These are phyloP conservation scores for Pleurotus platypus DNA, from an alignment of 768 basidiomycete species.

Conservation along the genomic window DNA sequence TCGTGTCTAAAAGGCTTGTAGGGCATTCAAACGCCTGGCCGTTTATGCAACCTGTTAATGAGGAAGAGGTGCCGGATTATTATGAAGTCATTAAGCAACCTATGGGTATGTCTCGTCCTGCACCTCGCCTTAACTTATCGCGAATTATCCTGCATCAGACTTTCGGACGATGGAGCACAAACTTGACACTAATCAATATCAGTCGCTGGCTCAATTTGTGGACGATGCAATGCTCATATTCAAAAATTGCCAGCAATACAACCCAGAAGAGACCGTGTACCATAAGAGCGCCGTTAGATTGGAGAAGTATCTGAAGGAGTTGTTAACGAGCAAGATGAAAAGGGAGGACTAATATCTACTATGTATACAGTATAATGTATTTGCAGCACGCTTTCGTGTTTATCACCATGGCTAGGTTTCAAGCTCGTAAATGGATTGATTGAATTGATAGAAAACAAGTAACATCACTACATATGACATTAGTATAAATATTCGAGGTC, in stretches of 20 bases:
- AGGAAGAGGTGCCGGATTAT: slow-evolving; percentile 81
- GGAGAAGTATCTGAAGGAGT: slow-evolving; percentile 71
- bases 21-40: slow-evolving; percentile 84
- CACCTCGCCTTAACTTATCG: not conserved
- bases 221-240: slow-evolving; percentile 83
- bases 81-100: slow-evolving; percentile 85
- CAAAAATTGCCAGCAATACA: slow-evolving; percentile 87
- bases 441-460: not conserved
- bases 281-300: slow-evolving; percentile 81
- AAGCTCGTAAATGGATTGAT: too few relatives aligned
- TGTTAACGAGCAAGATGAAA: slow-evolving; percentile 33
- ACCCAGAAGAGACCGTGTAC: slow-evolving; percentile 76
- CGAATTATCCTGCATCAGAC: slow-evolving; percentile 43
- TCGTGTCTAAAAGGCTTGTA: not conserved
- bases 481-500: not conserved
- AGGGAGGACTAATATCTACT: slow-evolving; percentile 14
- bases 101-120: slow-evolving; percentile 66
- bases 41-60: slow-evolving; percentile 78
- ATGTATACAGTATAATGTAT: not conserved
- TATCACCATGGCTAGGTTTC: too few relatives aligned
- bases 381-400: too few relatives aligned
- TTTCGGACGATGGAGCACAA: slow-evolving; percentile 86
- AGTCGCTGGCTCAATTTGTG: slow-evolving; percentile 66
- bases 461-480: not conserved
- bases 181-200: slow-evolving; percentile 84